These are phyloP conservation scores for Rhodocollybia butyracea DNA, from an alignment of 768 basidiomycete genomes.

Conservation along the genomic window DNA sequence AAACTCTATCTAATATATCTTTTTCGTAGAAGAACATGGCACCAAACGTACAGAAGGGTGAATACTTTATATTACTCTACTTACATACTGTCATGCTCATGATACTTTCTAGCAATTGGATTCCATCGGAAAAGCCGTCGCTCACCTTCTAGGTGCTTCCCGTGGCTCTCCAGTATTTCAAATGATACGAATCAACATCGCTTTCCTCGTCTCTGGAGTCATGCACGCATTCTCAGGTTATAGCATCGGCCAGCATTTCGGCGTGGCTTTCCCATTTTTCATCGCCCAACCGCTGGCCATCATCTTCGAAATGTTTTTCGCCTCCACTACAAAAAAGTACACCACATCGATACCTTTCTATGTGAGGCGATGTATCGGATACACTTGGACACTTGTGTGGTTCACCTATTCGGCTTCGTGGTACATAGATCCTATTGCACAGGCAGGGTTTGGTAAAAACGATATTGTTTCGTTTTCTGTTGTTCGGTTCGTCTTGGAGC, in stretches of 20 bases:
- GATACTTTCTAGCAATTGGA: not conserved
- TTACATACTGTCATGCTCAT: not conserved
- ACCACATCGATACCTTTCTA: not conserved
- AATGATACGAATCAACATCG: not conserved
- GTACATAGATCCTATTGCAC: not conserved
- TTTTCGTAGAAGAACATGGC: not conserved
- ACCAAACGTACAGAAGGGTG: not conserved
- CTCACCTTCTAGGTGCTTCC: not conserved
- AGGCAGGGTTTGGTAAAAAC: not conserved
- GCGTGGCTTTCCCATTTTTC: not conserved
- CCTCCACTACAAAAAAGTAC: not conserved
- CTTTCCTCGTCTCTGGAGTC: conserved; percentile 2
- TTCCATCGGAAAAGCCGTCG: not conserved
- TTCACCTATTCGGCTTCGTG: not conserved
- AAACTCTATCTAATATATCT: too few species aligned
- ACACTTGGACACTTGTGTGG: not conserved
- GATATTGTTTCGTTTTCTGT: not conserved
- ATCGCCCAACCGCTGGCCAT: not conserved
- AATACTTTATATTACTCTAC: not conserved
- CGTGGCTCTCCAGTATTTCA: not conserved
- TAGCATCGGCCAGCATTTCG: not conserved
- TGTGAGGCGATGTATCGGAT: not conserved
- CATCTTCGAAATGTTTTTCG: not conserved
- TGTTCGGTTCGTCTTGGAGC: not conserved
- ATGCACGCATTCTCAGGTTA: not conserved